Percentiles rank a stretch among this genome's conserved stretches.
Evolutionary conservation across 441 rosid genomes (phyloP).

Genomic region (Francoa sonchifolia): DNA sequence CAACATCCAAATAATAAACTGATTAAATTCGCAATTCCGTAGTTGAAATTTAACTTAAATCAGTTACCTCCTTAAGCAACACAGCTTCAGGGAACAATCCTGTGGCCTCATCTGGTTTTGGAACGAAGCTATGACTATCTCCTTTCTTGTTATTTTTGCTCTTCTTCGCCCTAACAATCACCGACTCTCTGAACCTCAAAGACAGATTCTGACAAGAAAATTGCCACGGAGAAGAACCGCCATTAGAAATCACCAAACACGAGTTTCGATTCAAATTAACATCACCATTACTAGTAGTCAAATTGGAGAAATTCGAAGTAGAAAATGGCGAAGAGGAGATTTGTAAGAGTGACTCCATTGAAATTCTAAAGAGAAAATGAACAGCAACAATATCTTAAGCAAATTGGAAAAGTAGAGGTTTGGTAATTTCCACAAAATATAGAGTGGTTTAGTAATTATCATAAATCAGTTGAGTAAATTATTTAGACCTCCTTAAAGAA

Average conservation of each 20-base stretch:
- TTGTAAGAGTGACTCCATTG: slow-evolving; percentile 39
- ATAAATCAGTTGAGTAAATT: no score
- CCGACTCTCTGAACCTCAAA: slow-evolving; percentile 23
- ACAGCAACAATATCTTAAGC: no score
- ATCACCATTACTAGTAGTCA: neutral
- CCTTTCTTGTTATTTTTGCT: slow-evolving; percentile 22
- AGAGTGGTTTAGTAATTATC: no score
- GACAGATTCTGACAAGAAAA: neutral
- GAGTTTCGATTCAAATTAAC: slow-evolving; percentile 9
- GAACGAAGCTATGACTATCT: slow-evolving; percentile 41
- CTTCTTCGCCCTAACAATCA: slow-evolving; percentile 32
- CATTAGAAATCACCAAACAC: slow-evolving; percentile 8
- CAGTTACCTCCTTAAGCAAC: slow-evolving; percentile 63
- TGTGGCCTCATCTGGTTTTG: slow-evolving; percentile 46
- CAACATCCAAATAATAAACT: neutral
- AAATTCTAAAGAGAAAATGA: no score
- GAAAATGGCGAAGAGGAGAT: slow-evolving; percentile 18
- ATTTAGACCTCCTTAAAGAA: no score
- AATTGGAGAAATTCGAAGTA: slow-evolving; percentile 17
- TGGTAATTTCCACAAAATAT: no score
- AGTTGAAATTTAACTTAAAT: no score
- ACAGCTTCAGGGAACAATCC: slow-evolving; percentile 83
- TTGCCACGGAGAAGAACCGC: slow-evolving; percentile 6
- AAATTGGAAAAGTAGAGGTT: no score
- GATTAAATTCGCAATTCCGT: no score